Conservation (phyloP, 495 filamentous ascomycete species). For the Paragyromitra xinjiangensis region DNA sequence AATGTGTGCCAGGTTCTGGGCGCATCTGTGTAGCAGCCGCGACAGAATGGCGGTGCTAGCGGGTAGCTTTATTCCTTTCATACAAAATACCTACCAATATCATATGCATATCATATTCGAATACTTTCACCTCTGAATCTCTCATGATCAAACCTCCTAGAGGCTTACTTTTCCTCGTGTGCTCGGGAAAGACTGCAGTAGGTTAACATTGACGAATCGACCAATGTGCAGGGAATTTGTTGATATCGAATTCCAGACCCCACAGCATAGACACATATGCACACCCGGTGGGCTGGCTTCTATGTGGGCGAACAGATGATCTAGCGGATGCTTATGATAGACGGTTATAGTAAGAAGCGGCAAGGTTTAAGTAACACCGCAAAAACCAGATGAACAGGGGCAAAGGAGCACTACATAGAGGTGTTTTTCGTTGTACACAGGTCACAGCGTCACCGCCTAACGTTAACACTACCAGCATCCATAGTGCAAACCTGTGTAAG, state of each 20-base stretch:
- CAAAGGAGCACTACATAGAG: not conserved
- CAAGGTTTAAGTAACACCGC: not conserved
- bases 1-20: no score
- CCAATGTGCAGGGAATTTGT: not conserved
- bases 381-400: not conserved
- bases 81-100: no score
- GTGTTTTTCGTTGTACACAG: not conserved
- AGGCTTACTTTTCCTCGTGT: no score
- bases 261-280: not conserved
- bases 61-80: no score
- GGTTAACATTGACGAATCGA: no score
- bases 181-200: no score
- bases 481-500: not conserved
- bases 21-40: no score
- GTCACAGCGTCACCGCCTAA: not conserved
- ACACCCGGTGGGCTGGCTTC: not conserved
- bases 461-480: not conserved
- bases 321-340: conserved; percentile 12
- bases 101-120: no score
- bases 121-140: no score
- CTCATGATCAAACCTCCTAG: no score
- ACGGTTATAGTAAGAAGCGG: conserved; percentile 9
- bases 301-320: conserved; percentile 6
- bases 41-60: no score
- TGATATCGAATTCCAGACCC: conserved; percentile 13